Base-by-base conservation (phyloP, 176 grass and related monocot genomes). In the Paspalum notatum region DNA sequence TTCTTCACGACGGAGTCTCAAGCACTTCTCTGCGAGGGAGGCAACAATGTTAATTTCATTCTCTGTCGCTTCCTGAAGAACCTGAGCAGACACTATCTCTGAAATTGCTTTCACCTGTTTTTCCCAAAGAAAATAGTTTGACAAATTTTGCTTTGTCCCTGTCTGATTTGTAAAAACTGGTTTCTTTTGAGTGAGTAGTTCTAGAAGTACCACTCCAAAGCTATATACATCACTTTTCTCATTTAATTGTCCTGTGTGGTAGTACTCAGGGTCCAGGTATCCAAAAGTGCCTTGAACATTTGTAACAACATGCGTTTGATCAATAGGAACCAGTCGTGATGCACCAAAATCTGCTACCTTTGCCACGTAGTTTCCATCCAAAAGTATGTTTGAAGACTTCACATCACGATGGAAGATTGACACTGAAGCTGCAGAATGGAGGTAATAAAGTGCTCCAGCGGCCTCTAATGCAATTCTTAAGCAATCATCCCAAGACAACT, bases 381-480 rank as follows among this genome's bases (percentile, higher is more conserved):
- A 37, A 7, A 62, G 59, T 62, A 62, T 62, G 14, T 62, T 62
- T 0, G 59, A 62, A 15, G 59, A 62, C 25, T 62, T 62, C 25
- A 62, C 59, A 37, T 62, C 59, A 37, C 59, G 59, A 14, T 62
- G 59, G 25, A 62, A 62, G 59, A 62, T 62, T 16, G 59, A 62
- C 15, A 62, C 25, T 37, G 59, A 32, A 7, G 59, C 59, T 62
- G 59, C 26, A 14, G 59, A 62, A 37, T 62, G 59, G 12, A 62
- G 59, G 32, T 62, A 62, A 62, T 16, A 62, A 16, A 62, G 59
- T 7, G 59, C 59, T 15, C 59, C 59, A 32, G 59, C 59, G 32
- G 59, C 25, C 6, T 62, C 59, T 32, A 12, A 15, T 7, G 59
- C 59, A 32, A 62, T 62, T 5, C 13, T 62, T 37, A 62, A 16